Conservation (phyloP, 1,284 basidiomycete genomes). For the Thelephora terrestris region DNA sequence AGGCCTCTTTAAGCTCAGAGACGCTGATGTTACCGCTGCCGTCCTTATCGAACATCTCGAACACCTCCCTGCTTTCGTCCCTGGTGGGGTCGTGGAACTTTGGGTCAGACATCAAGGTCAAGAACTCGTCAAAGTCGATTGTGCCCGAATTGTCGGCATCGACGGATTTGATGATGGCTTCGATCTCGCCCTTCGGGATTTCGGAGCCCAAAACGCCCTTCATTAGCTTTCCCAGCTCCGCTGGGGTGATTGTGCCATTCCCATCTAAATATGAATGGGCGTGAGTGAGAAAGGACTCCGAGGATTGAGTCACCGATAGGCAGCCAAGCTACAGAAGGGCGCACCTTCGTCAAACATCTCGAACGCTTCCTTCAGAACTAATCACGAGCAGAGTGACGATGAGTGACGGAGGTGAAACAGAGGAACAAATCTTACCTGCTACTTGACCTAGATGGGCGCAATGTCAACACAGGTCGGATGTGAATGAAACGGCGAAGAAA, state of each 20-base stretch:
- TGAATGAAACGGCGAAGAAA: neutral
- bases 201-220: neutral
- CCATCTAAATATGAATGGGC: neutral
- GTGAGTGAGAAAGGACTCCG: neutral
- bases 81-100: neutral
- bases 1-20: slow-evolving; percentile 76
- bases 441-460: neutral
- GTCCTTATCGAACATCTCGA: slow-evolving; percentile 76
- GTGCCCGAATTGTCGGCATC: neutral
- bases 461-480: neutral
- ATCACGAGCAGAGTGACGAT: neutral
- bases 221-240: neutral
- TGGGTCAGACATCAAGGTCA: neutral
- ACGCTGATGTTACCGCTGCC: slow-evolving; percentile 76
- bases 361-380: neutral
- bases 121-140: neutral
- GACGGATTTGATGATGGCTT: neutral
- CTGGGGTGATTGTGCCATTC: neutral
- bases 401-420: neutral
- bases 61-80: slow-evolving; percentile 33
- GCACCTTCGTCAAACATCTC: neutral
- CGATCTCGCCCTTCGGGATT: neutral
- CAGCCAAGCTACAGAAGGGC: neutral
- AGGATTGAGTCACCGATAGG: neutral
- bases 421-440: neutral